Evolutionary conservation across 2,329 filamentous ascomycete genomes (phyloP).

Genomic region (Cytospora piceicola): DNA sequence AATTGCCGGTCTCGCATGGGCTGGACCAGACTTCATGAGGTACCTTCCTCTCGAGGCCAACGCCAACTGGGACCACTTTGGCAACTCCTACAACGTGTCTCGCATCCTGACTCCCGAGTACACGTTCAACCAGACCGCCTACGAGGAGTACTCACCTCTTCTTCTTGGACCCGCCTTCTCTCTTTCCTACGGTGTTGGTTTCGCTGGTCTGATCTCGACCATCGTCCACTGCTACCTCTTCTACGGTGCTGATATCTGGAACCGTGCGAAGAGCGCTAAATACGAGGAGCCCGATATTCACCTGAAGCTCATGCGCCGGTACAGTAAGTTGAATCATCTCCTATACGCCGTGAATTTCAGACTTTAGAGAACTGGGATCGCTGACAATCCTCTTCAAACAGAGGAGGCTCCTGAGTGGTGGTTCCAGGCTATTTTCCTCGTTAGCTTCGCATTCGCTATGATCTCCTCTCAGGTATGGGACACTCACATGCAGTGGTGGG

Average conservation of each 20-base stretch:
- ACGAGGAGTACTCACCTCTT: constrained; percentile 13
- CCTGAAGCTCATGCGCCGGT: constrained; percentile 26
- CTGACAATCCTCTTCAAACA: not conserved
- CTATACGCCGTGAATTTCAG: not conserved
- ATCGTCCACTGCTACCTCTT: constrained; percentile 28
- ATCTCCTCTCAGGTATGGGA: constrained; percentile 21
- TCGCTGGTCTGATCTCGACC: constrained; percentile 11
- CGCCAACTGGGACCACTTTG: constrained; percentile 14
- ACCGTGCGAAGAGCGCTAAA: constrained; percentile 24
- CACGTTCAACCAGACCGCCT: constrained; percentile 15
- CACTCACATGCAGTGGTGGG: constrained; percentile 28
- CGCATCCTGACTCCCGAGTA: constrained; percentile 16
- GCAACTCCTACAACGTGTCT: not conserved
- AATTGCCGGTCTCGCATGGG: constrained; percentile 13
- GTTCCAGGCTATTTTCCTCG: constrained; percentile 20
- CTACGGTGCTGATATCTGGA: constrained; percentile 35
- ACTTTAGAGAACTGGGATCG: not conserved
- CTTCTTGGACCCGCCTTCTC: constrained; percentile 6
- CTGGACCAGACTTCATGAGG: constrained; percentile 12
- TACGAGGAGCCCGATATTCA: constrained; percentile 28
- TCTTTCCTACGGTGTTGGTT: constrained; percentile 12
- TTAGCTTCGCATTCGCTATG: constrained; percentile 23
- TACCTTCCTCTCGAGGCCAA: constrained; percentile 18
- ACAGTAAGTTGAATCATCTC: not conserved
- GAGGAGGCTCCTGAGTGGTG: constrained; percentile 27